Percentiles rank a stretch among this genome's conserved stretches.
These are phyloP conservation scores for Beauveria sp. DNA, from an alignment of 2,329 filamentous ascomycete species.

Conservation along the genomic window DNA sequence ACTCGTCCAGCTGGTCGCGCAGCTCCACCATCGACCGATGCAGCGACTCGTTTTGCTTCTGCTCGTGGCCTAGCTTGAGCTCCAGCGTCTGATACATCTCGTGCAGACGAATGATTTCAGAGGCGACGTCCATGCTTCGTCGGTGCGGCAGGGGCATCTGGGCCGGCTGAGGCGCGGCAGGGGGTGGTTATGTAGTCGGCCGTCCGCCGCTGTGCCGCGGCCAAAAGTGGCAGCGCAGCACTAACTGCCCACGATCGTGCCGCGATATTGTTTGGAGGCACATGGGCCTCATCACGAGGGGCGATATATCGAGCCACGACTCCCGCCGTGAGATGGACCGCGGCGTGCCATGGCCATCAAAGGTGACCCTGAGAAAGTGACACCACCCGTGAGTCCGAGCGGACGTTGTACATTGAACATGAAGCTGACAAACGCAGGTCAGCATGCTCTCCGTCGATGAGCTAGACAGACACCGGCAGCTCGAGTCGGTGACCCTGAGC, in stretches of 20 bases:
- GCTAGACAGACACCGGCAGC: not conserved
- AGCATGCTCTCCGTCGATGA: not conserved
- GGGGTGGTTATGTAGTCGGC: not conserved
- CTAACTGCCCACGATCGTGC: too few relatives aligned
- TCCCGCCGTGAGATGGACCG: too few relatives aligned
- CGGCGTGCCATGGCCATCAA: too few relatives aligned
- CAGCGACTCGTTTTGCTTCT: not conserved
- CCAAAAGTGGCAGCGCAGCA: too few relatives aligned
- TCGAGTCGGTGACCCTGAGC: not conserved
- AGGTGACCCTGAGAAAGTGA: too few relatives aligned
- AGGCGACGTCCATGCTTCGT: not conserved
- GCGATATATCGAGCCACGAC: too few relatives aligned
- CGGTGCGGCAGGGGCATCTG: not conserved
- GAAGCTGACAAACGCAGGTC: not conserved
- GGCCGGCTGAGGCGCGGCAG: not conserved
- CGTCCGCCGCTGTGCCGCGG: not conserved
- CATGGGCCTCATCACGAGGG: too few relatives aligned
- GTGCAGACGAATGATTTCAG: not conserved
- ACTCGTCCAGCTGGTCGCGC: not conserved
- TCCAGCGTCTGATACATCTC: not conserved
- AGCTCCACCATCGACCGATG: not conserved
- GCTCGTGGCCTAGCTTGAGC: not conserved
- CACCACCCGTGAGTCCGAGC: not conserved
- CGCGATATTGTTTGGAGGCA: too few relatives aligned
- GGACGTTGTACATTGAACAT: not conserved